These are phyloP conservation scores for Debaryomyces tyrocola DNA, from an alignment of 805 yeast species.

Conservation along the genomic window DNA sequence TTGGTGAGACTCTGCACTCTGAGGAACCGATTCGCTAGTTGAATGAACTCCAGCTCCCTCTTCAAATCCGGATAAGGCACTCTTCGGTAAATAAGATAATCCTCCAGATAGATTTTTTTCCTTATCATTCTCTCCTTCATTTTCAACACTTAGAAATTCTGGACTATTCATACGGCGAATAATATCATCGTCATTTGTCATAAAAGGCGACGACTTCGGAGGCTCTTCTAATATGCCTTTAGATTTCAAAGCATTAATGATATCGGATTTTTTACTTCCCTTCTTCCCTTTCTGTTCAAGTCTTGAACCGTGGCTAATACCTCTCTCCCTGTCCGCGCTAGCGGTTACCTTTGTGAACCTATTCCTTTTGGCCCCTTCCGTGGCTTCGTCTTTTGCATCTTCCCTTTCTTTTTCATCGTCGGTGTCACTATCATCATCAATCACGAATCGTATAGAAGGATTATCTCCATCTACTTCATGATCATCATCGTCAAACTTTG, in stretches of 20 bases:
- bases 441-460: slow-evolving; percentile 62
- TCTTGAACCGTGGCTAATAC: neutral
- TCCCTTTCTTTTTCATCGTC: slow-evolving; percentile 11
- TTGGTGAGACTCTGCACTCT: neutral
- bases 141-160: slow-evolving; percentile 29
- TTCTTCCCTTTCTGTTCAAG: neutral
- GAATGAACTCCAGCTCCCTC: neutral
- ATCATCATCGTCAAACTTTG: slow-evolving; percentile 63
- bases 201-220: slow-evolving; percentile 32
- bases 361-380: slow-evolving; percentile 8
- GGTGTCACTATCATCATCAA: slow-evolving; percentile 33
- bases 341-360: slow-evolving; percentile 1
- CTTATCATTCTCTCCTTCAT: slow-evolving; percentile 15
- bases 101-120: neutral
- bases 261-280: neutral
- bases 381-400: slow-evolving; percentile 8
- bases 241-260: neutral
- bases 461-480: slow-evolving; percentile 53
- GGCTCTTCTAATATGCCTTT: slow-evolving; percentile 6
- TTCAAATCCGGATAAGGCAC: neutral
- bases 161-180: slow-evolving; percentile 36
- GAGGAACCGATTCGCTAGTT: neutral
- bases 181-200: slow-evolving; percentile 36
- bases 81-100: neutral
- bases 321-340: neutral